A percentile compares a stretch with the other conserved stretches of the same genome.
Evolutionary conservation across 306 rosid species (phyloP).

Genomic region (Fragaria vesca): DNA sequence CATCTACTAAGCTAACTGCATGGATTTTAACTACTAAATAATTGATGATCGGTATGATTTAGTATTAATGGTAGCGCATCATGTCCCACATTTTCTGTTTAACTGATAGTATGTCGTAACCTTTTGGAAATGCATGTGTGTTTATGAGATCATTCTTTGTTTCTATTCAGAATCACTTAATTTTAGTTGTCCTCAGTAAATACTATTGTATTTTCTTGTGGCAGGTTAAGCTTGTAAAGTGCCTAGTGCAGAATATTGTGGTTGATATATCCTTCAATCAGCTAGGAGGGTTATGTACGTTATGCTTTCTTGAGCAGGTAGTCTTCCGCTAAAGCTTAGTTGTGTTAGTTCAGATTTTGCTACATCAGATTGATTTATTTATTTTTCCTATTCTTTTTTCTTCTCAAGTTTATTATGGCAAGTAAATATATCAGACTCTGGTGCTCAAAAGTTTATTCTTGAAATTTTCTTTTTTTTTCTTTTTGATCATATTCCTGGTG

Average conservation of each 20-base stretch:
- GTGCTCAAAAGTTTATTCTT: background rate
- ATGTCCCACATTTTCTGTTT: background rate
- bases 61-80: background rate
- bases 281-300: constrained; percentile 90
- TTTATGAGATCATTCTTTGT: background rate
- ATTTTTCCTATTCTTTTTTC: background rate
- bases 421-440: background rate
- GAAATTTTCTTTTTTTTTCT: background rate
- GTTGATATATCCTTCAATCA: constrained; percentile 97
- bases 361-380: background rate
- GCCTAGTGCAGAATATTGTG: constrained; percentile 84
- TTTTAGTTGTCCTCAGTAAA: constrained; percentile 1
- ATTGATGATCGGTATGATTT: background rate
- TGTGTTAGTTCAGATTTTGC: background rate
- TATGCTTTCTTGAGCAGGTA: constrained; percentile 97
- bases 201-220: constrained; percentile 23
- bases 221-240: constrained; percentile 96
- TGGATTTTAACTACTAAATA: background rate
- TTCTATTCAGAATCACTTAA: background rate
- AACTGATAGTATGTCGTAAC: background rate
- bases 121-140: background rate
- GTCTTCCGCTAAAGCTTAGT: background rate
- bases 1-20: background rate
- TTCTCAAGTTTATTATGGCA: background rate
- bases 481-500: background rate